Base-by-base conservation (phyloP, 352 stramenopile species). In the Globisporangium radiosum region DNA sequence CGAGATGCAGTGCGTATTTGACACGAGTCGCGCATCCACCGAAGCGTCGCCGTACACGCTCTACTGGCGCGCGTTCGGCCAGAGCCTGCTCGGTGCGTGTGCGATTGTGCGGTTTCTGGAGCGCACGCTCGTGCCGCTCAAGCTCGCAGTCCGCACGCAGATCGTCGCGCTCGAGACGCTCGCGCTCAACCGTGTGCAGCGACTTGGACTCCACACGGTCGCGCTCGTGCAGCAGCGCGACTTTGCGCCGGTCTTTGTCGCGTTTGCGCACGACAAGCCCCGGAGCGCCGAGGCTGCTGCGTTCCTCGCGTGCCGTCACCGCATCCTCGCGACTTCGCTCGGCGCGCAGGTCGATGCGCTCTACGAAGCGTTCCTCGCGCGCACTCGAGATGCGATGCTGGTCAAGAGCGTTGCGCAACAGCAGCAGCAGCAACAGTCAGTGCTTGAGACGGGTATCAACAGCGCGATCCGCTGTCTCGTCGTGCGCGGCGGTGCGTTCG, bases 31-130 rank as follows among this genome's bases (percentile, higher is more conserved):
- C 19, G 57, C 59, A 15, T 33, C 25, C 25, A 37, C 52, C 7
- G 44, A 55, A 47, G 38, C 47, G 15, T 44, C 64, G 4, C 54
- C 56, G 54, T 60, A 66, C 44, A 65, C 52, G 8, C 64, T 87
- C 33, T 95, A 95, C 60, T 95, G 86, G 86, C 78, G 71, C 3
- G 66, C 75, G 11, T 90, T 92, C 68, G 76, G 74, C 0, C 73
- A 88, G 61, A 92, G 73, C 51, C 63, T 94, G 48, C 64, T 91
- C 14, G 72, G 81, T 25, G 84, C 84, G 1, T 79, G 76, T 9
- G 79, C 86, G 33, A 62, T 95, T 47, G 54, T 92, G 37, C 75
- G 79, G 0, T 90, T 84, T 52, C 65, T 93, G 42, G 62, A 69
- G 47, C 76, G 75, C 37, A 80, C 64, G 14, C 70, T 90, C 49